phyloP scores from a whole-genome alignment of 169 alveolate species.

The Plasmodium reichenowi region DNA sequence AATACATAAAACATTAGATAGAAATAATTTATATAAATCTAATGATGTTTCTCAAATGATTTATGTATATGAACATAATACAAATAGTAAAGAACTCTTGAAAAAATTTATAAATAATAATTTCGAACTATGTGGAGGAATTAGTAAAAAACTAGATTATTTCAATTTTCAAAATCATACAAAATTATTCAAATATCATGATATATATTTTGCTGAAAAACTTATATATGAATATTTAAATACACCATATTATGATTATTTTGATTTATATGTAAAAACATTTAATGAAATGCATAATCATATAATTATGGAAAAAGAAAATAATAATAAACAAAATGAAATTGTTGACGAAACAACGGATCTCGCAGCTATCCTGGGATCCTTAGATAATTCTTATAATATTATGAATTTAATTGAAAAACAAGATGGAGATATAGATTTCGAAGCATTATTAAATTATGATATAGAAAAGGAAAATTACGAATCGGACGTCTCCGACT shows the following conservation, averaged over 20 bases:
- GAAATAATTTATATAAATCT: conserved; percentile 78
- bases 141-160: conserved; percentile 19
- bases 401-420: conserved; percentile 41
- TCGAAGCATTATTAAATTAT: conserved; percentile 42
- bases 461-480: conserved; percentile 39
- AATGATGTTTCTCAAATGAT: conserved; percentile 79
- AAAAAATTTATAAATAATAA: conserved; percentile 37
- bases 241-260: conserved; percentile 43
- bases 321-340: conserved; percentile 24
- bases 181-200: conserved; percentile 55
- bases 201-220: conserved; percentile 52
- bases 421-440: conserved; percentile 11
- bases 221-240: conserved; percentile 41
- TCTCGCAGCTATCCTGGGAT: conserved; percentile 11
- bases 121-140: conserved; percentile 41
- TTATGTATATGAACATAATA: conserved; percentile 60
- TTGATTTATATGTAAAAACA: conserved; percentile 60
- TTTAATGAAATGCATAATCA: conserved; percentile 48
- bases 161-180: conserved; percentile 47
- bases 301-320: conserved; percentile 14
- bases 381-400: conserved; percentile 41
- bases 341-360: conserved; percentile 51
- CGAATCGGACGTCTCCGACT: conserved; percentile 61
- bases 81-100: conserved; percentile 10
- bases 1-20: conserved; percentile 78